These are phyloP conservation scores for Kregervanrija fluxuum DNA, from an alignment of 805 yeast genomes.

Conservation along the genomic window DNA sequence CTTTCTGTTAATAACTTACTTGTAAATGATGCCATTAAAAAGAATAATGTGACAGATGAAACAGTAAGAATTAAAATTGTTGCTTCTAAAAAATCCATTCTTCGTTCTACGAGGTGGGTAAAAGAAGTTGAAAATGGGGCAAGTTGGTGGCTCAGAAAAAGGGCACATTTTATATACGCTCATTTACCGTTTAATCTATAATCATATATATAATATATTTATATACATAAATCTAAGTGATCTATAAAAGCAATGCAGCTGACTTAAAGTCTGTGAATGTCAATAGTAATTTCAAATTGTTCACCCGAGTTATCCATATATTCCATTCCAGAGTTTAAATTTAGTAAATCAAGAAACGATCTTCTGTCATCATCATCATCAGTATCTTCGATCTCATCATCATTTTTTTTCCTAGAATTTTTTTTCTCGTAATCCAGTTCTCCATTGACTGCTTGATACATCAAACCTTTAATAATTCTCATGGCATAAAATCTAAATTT, in stretches of 20 bases:
- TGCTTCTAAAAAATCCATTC: too few species aligned
- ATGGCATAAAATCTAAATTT: slow-evolving; percentile 43
- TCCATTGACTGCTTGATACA: slow-evolving; percentile 18
- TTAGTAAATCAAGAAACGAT: slow-evolving; percentile 16
- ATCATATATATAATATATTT: slow-evolving; percentile 1
- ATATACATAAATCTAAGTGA: too few species aligned
- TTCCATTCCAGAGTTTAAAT: slow-evolving; percentile 21
- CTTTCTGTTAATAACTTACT: too few species aligned
- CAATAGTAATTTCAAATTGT: slow-evolving; percentile 37
- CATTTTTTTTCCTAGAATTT: not conserved
- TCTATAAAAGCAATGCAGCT: too few species aligned
- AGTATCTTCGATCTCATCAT: not conserved
- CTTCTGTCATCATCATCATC: slow-evolving; percentile 12
- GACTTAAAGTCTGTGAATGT: slow-evolving; percentile 23
- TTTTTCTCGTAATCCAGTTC: not conserved
- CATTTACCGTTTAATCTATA: not conserved
- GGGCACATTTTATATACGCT: too few species aligned
- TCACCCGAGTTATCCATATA: slow-evolving; percentile 23
- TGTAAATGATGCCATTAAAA: too few species aligned
- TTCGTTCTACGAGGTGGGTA: too few species aligned
- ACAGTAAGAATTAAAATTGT: too few species aligned
- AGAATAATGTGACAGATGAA: too few species aligned
- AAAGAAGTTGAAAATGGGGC: too few species aligned
- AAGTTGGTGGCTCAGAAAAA: too few species aligned
- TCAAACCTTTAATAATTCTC: slow-evolving; percentile 32